phyloP scores from a whole-genome alignment of 1,284 basidiomycete species.

The Heterobasidion annosum region DNA sequence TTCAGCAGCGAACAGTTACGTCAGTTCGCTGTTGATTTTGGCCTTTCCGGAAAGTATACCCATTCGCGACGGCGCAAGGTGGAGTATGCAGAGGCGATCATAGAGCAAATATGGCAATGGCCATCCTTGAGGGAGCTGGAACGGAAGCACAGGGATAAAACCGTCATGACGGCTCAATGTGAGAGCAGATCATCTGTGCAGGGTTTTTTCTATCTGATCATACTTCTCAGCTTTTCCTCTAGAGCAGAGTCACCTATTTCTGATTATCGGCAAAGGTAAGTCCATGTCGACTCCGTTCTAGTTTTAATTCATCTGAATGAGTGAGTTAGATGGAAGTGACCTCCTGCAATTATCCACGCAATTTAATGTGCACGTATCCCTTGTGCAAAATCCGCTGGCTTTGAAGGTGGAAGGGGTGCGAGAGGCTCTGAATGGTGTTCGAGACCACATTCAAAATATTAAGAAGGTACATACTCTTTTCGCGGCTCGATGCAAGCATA shows the following conservation, averaged over 20 bases:
- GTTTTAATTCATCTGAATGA: neutral
- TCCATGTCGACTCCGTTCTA: conserved; percentile 1
- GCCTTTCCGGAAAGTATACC: conserved; percentile 24
- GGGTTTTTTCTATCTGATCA: neutral
- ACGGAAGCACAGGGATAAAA: conserved; percentile 39
- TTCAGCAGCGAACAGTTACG: conserved; percentile 57
- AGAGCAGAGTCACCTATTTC: conserved; percentile 51
- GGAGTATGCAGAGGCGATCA: conserved; percentile 44
- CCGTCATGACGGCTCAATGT: conserved; percentile 44
- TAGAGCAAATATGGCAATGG: conserved; percentile 62
- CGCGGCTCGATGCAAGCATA: neutral
- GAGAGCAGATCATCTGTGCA: conserved; percentile 16
- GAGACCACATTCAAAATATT: conserved; percentile 2
- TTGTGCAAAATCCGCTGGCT: conserved; percentile 44
- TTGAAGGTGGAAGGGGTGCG: conserved; percentile 51
- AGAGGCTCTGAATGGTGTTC: conserved; percentile 13
- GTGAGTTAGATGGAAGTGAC: conserved; percentile 48
- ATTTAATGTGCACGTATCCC: conserved; percentile 53
- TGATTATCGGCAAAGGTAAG: conserved; percentile 64
- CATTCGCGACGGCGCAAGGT: conserved; percentile 28
- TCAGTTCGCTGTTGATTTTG: conserved; percentile 40
- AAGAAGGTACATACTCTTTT: conserved; percentile 26
- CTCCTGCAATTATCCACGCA: conserved; percentile 47
- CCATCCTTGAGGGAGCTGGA: conserved; percentile 46
- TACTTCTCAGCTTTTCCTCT: conserved; percentile 41